Percentiles rank a stretch among this genome's conserved stretches.
These are phyloP conservation scores for Penicillium sp. DNA, from an alignment of 2,329 filamentous ascomycete species.

Conservation along the genomic window DNA sequence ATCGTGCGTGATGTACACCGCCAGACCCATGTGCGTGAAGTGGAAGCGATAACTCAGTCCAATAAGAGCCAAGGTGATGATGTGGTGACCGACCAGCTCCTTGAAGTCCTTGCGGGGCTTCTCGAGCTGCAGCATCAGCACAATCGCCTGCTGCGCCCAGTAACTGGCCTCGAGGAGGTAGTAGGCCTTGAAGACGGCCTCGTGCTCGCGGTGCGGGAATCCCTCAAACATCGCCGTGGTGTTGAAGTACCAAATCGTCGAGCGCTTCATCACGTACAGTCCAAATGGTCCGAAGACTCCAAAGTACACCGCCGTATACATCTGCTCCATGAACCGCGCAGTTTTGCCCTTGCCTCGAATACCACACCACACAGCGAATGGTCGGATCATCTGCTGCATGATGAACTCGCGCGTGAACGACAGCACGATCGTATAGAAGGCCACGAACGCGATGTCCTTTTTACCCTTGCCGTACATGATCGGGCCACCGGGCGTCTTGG, in stretches of 20 bases:
- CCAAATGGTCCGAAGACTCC: conserved; percentile 78
- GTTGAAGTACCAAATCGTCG: conserved; percentile 96
- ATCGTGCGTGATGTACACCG: conserved; percentile 93
- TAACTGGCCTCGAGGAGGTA: conserved; percentile 93
- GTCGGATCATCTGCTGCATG: conserved; percentile 86
- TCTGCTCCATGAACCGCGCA: conserved; percentile 91
- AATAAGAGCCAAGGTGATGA: conserved; percentile 84
- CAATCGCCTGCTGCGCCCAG: conserved; percentile 93
- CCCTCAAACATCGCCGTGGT: conserved; percentile 85
- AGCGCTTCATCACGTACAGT: conserved; percentile 85
- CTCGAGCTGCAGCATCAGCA: conserved; percentile 82
- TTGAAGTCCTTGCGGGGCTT: conserved; percentile 94
- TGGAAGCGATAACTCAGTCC: conserved; percentile 90
- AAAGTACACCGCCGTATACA: conserved; percentile 93
- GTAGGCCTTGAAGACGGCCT: conserved; percentile 86
- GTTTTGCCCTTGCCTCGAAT: conserved; percentile 76
- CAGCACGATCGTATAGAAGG: conserved; percentile 85
- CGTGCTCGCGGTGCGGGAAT: conserved; percentile 82
- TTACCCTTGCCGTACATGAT: conserved; percentile 85
- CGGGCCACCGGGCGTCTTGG: conserved; percentile 49
- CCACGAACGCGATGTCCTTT: conserved; percentile 82
- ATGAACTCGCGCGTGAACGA: conserved; percentile 94
- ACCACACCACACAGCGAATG: conserved; percentile 69
- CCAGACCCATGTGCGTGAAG: conserved; percentile 91
- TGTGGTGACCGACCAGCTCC: conserved; percentile 87